A percentile compares a stretch with the other conserved stretches of the same genome.
These are phyloP conservation scores for Aspergillus glaucus DNA, from an alignment of 2,329 filamentous ascomycete species.

Conservation along the genomic window DNA sequence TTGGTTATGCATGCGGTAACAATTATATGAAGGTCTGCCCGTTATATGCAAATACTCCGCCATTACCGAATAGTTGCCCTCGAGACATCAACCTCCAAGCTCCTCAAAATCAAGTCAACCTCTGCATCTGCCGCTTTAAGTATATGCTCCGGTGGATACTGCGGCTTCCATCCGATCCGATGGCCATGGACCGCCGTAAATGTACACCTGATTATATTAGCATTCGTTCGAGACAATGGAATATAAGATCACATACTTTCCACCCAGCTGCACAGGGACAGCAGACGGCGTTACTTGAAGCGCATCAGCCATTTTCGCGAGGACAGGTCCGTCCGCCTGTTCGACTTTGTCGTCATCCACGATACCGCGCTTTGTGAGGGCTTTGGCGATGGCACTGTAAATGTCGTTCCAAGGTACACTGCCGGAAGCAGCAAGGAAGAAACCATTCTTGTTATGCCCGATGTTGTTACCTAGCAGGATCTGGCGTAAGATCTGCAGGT, in stretches of 20 bases:
- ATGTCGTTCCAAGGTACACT: slow-evolving; percentile 47
- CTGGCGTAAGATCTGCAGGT: slow-evolving; percentile 39
- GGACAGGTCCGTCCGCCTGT: slow-evolving; percentile 27
- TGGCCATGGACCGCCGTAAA: slow-evolving; percentile 38
- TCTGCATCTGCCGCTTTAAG: slow-evolving; percentile 43
- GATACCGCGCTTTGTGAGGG: slow-evolving; percentile 35
- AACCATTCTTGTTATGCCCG: slow-evolving; percentile 41
- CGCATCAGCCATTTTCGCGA: slow-evolving; percentile 39
- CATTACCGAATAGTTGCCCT: slow-evolving; percentile 12
- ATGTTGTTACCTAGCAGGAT: slow-evolving; percentile 39
- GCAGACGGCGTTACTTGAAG: slow-evolving; percentile 28
- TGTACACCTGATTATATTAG: slow-evolving; percentile 30
- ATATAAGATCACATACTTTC: slow-evolving; percentile 30
- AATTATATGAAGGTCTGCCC: no score
- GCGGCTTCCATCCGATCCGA: slow-evolving; percentile 43
- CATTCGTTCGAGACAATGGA: background rate
- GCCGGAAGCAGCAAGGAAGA: slow-evolving; percentile 47
- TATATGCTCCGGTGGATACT: slow-evolving; percentile 41
- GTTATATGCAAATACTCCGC: no score
- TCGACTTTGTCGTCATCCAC: slow-evolving; percentile 34
- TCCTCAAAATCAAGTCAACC: slow-evolving; percentile 39
- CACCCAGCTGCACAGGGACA: slow-evolving; percentile 39
- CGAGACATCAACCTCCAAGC: slow-evolving; percentile 14
- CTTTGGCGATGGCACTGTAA: slow-evolving; percentile 41
- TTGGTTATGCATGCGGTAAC: no score